Conservation (phyloP, 352 stramenopile species). For the Phytophthora brassicae region DNA sequence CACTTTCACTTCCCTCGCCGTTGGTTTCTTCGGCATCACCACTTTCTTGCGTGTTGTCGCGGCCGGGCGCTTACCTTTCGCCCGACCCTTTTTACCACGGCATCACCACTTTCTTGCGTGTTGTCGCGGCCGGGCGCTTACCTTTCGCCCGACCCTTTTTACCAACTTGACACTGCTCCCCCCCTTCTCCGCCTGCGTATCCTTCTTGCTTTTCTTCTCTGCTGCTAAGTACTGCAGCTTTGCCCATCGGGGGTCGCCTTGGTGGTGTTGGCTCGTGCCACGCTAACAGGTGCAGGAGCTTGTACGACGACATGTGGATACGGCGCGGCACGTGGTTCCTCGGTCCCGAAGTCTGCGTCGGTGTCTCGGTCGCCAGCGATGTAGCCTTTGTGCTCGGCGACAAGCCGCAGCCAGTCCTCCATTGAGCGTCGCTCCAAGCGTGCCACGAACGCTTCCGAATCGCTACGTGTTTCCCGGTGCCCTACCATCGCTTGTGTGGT, state of each 20-base stretch:
- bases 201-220: not conserved
- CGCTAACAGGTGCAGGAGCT: too few relatives aligned
- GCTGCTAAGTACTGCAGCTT: not conserved
- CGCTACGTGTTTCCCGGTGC: not conserved
- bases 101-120: too few relatives aligned
- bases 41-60: too few relatives aligned
- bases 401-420: not conserved
- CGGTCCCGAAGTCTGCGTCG: not conserved
- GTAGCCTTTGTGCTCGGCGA: not conserved
- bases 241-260: constrained; percentile 4
- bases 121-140: too few relatives aligned
- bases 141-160: too few relatives aligned
- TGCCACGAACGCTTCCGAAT: not conserved
- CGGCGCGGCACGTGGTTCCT: not conserved
- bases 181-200: not conserved
- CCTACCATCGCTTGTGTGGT: too few relatives aligned
- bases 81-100: too few relatives aligned
- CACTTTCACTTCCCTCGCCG: not conserved
- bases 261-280: too few relatives aligned
- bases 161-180: not conserved
- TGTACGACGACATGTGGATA: too few relatives aligned
- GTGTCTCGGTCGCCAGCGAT: not conserved
- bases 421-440: not conserved
- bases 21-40: not conserved
- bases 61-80: not conserved